Conservation (phyloP, 2,329 filamentous ascomycete genomes). For the Sarocladium strictum region DNA sequence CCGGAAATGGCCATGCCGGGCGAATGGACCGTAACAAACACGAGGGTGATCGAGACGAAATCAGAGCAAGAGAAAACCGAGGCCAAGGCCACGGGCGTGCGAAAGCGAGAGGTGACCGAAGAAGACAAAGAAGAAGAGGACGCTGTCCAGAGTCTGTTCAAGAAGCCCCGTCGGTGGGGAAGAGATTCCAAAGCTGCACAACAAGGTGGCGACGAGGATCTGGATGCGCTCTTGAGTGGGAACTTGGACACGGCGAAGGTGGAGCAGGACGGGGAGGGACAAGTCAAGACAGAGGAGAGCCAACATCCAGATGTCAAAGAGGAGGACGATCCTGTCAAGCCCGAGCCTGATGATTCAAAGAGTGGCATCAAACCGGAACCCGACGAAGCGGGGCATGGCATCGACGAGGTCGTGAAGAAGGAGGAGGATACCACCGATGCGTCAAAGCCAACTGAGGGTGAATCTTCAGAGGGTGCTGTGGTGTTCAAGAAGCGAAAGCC, state of each 20-base stretch:
- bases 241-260: slow-evolving; percentile 20
- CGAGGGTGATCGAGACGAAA: slow-evolving; percentile 48
- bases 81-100: slow-evolving; percentile 48
- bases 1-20: slow-evolving; percentile 81
- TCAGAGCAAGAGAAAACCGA: slow-evolving; percentile 36
- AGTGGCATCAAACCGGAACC: slow-evolving; percentile 27
- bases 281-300: slow-evolving; percentile 21
- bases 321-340: slow-evolving; percentile 29
- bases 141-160: slow-evolving; percentile 52
- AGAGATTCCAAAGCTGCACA: slow-evolving; percentile 44
- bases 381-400: slow-evolving; percentile 25
- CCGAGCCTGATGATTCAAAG: slow-evolving; percentile 25
- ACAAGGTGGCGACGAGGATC: slow-evolving; percentile 44
- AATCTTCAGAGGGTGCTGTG: slow-evolving; percentile 34
- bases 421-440: slow-evolving; percentile 11
- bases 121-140: slow-evolving; percentile 57
- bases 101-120: slow-evolving; percentile 57
- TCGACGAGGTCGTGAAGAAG: slow-evolving; percentile 17
- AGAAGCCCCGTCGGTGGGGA: slow-evolving; percentile 52
- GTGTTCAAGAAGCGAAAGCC: slow-evolving; percentile 78
- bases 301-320: slow-evolving; percentile 24
- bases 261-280: slow-evolving; percentile 14
- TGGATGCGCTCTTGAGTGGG: slow-evolving; percentile 54
- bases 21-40: slow-evolving; percentile 73
- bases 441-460: slow-evolving; percentile 15